Evolutionary conservation across 129 eudicot genomes (phyloP).

Genomic region (Artemisia argyi): DNA sequence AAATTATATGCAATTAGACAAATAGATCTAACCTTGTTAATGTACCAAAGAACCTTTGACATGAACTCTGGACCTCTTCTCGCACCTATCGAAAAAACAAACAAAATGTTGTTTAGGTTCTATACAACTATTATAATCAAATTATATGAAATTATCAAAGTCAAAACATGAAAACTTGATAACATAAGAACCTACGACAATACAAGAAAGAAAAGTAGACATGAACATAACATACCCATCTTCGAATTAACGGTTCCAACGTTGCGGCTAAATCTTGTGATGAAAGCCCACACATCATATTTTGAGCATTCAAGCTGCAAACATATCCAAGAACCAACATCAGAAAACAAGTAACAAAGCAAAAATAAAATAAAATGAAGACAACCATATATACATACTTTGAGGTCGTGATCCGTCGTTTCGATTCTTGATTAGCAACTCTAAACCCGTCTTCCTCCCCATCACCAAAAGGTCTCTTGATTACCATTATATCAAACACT

Average conservation of each 20-base stretch:
- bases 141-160: slow-evolving; percentile 22
- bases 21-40: slow-evolving; percentile 13
- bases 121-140: too few relatives aligned
- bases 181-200: background rate
- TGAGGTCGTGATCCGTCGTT: slow-evolving; percentile 34
- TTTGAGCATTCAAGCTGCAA: slow-evolving; percentile 40
- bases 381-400: slow-evolving; percentile 33
- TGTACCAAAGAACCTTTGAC: slow-evolving; percentile 28
- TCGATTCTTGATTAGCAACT: slow-evolving; percentile 32
- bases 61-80: slow-evolving; percentile 52
- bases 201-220: background rate
- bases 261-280: slow-evolving; percentile 39
- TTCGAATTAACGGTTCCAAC: slow-evolving; percentile 66
- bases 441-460: slow-evolving; percentile 42
- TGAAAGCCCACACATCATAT: slow-evolving; percentile 36
- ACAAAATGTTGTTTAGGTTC: slow-evolving; percentile 10
- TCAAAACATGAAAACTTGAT: background rate
- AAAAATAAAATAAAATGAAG: background rate
- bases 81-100: slow-evolving; percentile 35
- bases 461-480: slow-evolving; percentile 44
- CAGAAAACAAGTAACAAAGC: background rate
- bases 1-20: too few relatives aligned
- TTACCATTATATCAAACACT: slow-evolving; percentile 46
- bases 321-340: background rate
- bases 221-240: slow-evolving; percentile 31